Percentiles rank a stretch among this genome's conserved stretches.
Conservation (phyloP, 192 early-diverging fungal species). For the Gorgonomyces haynaldii region DNA sequence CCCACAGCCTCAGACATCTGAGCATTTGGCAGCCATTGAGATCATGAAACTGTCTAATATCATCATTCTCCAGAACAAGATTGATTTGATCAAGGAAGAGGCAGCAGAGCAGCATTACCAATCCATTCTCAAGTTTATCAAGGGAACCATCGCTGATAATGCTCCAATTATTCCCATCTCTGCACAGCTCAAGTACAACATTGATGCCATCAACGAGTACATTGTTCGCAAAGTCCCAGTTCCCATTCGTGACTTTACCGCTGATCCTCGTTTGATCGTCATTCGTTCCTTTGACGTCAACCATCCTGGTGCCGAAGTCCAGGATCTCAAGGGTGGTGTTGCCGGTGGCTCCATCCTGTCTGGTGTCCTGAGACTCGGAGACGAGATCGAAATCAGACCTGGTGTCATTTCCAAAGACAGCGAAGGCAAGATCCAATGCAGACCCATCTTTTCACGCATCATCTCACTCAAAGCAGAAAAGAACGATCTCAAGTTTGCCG, state of each 20-base stretch:
- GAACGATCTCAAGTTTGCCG: constrained; percentile 91
- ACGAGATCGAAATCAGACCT: constrained; percentile 94
- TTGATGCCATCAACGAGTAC: constrained; percentile 96
- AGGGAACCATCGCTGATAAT: constrained; percentile 86
- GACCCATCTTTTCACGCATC: constrained; percentile 83
- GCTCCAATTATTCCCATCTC: constrained; percentile 97
- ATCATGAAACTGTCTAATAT: constrained; percentile 97
- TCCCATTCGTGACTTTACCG: constrained; percentile 75
- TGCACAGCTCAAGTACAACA: constrained; percentile 97
- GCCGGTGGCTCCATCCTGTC: constrained; percentile 92
- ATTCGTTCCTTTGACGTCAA: constrained; percentile 99
- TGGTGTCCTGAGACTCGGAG: constrained; percentile 79
- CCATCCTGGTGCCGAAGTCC: constrained; percentile 92
- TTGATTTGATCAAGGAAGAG: constrained; percentile 90
- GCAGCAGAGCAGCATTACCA: constrained; percentile 82
- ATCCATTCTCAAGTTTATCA: constrained; percentile 84
- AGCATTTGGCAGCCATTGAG: constrained; percentile 97
- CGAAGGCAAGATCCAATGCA: constrained; percentile 67
- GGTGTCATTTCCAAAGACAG: constrained; percentile 84
- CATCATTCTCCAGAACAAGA: constrained; percentile 97
- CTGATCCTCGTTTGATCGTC: constrained; percentile 87
- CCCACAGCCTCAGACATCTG: constrained; percentile 97
- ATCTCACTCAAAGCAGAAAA: constrained; percentile 75
- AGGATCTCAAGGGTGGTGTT: constrained; percentile 90
- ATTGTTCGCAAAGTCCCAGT: constrained; percentile 93